phyloP scores from a whole-genome alignment of 2,329 filamentous ascomycete species.

The Falciphora oryzae region DNA sequence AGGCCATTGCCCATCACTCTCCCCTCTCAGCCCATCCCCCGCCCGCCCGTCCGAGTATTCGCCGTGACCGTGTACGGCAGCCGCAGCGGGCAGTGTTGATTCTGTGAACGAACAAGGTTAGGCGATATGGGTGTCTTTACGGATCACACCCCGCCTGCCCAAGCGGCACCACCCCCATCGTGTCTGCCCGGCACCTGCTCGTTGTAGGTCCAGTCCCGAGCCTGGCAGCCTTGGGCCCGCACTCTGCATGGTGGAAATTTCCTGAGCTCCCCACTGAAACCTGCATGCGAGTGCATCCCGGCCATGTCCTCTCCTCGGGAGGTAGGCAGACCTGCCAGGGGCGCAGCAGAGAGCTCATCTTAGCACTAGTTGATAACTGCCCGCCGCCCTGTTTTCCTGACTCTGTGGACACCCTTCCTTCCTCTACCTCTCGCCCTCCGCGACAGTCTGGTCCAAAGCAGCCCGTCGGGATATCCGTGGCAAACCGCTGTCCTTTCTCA shows the following conservation, averaged over 20 bases:
- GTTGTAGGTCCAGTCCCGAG: background rate
- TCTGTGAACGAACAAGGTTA: background rate
- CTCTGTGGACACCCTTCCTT: background rate
- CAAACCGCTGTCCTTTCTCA: background rate
- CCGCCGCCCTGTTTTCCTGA: background rate
- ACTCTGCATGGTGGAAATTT: background rate
- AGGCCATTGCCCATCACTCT: background rate
- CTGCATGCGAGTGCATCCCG: background rate
- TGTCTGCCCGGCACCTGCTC: background rate
- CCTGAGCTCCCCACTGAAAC: background rate
- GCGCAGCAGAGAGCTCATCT: background rate
- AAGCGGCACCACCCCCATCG: background rate
- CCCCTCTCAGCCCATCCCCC: no score
- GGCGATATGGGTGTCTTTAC: background rate
- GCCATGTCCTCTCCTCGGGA: background rate
- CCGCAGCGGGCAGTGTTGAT: background rate
- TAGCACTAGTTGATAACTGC: background rate
- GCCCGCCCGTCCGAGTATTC: background rate
- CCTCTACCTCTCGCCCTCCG: background rate
- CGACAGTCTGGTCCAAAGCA: background rate
- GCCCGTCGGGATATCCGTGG: background rate
- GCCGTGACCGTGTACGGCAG: background rate
- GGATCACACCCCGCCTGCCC: background rate
- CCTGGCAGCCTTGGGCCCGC: background rate
- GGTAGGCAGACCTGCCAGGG: background rate